Base-by-base conservation (phyloP, 2,329 filamentous ascomycete genomes). In the Trichoderma atroviride region DNA sequence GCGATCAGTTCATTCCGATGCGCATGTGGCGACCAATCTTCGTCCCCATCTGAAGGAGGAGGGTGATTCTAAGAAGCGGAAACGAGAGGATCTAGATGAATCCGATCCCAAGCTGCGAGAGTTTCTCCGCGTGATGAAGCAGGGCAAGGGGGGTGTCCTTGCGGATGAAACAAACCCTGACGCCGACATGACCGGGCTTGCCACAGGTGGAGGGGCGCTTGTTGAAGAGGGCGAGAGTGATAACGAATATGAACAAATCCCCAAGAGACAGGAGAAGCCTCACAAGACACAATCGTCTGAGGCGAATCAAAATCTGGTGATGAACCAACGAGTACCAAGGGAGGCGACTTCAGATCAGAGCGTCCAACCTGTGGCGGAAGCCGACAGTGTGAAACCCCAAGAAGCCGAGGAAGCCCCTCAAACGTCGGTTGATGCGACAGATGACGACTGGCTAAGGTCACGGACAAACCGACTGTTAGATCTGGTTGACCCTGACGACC, bases 391-490 rank as follows among this genome's bases (percentile, higher is more conserved):
- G 69, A 70, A 72, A 66, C 65, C 71, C 68, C 73, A 75, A 68
- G 71, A 72, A 63, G 70, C 72, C 64, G 73, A 75, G 63, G 72
- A 73, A 68, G 40, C 50, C 37, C 73, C 76, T 63, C 72, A 75
- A 55, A 73, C 74, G 71, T 69, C 75, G 74, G 68, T 77, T 73
- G 82, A 83, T 62, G 84, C 89, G 3, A 90, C 91, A 27, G 94
- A 97, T 80, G 89, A 91, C 71, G 94, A 98, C 79, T 99, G 96
- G 96, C 84, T 97, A 74, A 89, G 95, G 69, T 95, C 92, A 72
- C 89, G 92, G 74, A 98, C 94, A 16, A 97, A 91, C 80, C 88
- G 95, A 75, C 83, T 97, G 60, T 85, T 97, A 62, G 96, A 95
- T 78, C 83, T 98, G 33, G 85, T 94, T 66, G 93, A 97, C 74